Evolutionary conservation across 2,329 filamentous ascomycete genomes (phyloP).

Genomic region (Gnomoniopsis sp.): DNA sequence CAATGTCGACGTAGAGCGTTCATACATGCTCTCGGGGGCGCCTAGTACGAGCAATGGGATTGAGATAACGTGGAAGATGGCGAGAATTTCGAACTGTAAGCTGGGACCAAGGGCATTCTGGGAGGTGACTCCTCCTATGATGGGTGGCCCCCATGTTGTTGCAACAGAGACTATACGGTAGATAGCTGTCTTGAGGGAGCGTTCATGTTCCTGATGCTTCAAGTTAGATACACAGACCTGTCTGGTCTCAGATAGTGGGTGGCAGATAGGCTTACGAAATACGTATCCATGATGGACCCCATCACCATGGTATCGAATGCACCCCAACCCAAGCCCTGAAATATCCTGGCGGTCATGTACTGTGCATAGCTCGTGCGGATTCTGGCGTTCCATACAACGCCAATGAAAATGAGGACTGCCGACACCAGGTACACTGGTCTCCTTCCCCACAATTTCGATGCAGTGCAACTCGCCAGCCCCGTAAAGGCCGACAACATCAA

Average conservation of each 20-base stretch:
- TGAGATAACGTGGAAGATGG: conserved; percentile 42
- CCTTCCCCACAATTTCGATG: conserved; percentile 48
- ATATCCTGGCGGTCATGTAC: conserved; percentile 48
- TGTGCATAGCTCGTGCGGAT: conserved; percentile 38
- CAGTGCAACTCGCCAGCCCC: conserved; percentile 39
- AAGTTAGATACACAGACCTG: conserved; percentile 20
- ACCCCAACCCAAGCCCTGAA: conserved; percentile 59
- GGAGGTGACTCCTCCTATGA: conserved; percentile 50
- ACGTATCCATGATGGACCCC: conserved; percentile 53
- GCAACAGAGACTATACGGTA: conserved; percentile 42
- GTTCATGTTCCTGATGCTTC: conserved; percentile 49
- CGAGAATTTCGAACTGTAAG: conserved; percentile 50
- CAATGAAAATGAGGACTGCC: conserved; percentile 42
- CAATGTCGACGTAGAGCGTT: conserved; percentile 33
- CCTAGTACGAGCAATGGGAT: conserved; percentile 45
- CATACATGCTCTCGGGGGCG: conserved; percentile 51
- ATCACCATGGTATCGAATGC: conserved; percentile 53
- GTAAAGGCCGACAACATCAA: conserved; percentile 46
- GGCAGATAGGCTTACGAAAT: conserved; percentile 42
- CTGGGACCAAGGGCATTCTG: conserved; percentile 37
- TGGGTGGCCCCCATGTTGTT: conserved; percentile 51
- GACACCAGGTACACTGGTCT: conserved; percentile 50
- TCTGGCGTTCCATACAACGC: conserved; percentile 48
- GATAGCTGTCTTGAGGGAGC: conserved; percentile 40
- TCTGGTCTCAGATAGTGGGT: neutral